Conservation (phyloP, 1,139 yeast species). For the Protomyces macrosporus region DNA sequence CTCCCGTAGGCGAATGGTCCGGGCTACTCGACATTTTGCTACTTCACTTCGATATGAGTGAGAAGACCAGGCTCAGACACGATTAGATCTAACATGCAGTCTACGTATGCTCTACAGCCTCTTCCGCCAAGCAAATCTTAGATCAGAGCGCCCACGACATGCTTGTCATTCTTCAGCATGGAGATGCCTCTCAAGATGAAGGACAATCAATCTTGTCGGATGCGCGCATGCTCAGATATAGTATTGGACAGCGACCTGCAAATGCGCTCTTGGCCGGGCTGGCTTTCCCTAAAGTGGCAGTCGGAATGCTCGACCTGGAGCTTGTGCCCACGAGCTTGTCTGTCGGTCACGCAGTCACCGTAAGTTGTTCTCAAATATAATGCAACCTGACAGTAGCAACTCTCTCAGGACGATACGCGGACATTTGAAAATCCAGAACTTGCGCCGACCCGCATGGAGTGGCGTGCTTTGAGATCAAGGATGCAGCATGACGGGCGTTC, state of each 20-base stretch:
- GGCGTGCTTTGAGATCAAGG: not conserved
- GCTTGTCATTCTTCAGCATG: not conserved
- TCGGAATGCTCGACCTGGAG: not conserved
- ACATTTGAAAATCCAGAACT: not conserved
- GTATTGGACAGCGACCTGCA: not conserved
- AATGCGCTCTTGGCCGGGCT: not conserved
- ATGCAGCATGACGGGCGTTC: not conserved
- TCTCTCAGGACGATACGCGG: not conserved
- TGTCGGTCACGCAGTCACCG: not conserved
- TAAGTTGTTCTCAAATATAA: not conserved
- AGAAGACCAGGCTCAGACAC: not conserved
- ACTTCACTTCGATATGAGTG: not conserved
- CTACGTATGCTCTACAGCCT: not conserved
- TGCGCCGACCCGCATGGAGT: not conserved
- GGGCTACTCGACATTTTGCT: not conserved
- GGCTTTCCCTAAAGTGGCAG: not conserved
- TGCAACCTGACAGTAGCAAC: not conserved
- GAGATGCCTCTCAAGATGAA: not conserved
- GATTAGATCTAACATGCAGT: not conserved
- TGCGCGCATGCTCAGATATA: not conserved
- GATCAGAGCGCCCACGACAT: not conserved
- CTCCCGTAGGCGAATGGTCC: not conserved
- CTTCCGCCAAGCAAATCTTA: not conserved
- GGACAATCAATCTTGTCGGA: too few relatives aligned
- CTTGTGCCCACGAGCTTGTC: not conserved